phyloP scores from a whole-genome alignment of 352 stramenopile genomes.

The Achlya hypogyna region DNA sequence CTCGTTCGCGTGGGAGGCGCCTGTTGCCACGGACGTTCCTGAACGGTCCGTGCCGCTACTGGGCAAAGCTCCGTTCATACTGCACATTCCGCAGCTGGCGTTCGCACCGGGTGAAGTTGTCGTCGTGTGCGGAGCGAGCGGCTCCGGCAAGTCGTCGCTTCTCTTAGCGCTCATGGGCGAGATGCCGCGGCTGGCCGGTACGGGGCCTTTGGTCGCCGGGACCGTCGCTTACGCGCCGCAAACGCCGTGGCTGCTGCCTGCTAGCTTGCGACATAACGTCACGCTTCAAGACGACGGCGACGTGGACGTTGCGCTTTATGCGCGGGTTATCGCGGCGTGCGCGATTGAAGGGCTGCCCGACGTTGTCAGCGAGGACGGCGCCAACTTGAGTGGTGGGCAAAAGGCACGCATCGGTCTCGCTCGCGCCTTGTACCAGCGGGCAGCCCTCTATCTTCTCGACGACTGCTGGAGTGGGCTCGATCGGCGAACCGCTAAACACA shows the following conservation, averaged over 20 bases:
- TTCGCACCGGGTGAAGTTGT: not conserved
- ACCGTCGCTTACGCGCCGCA: slow-evolving; percentile 61
- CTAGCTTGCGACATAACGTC: slow-evolving; percentile 51
- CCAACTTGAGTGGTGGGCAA: slow-evolving; percentile 83
- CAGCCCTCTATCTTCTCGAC: slow-evolving; percentile 77
- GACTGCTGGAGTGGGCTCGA: slow-evolving; percentile 82
- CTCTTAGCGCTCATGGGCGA: slow-evolving; percentile 34
- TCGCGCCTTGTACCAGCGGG: slow-evolving; percentile 62
- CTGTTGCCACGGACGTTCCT: not conserved
- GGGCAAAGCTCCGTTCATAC: not conserved
- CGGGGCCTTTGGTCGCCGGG: slow-evolving; percentile 17
- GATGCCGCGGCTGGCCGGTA: slow-evolving; percentile 18
- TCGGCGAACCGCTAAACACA: slow-evolving; percentile 35
- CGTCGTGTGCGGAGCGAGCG: slow-evolving; percentile 23
- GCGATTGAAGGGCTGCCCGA: slow-evolving; percentile 49
- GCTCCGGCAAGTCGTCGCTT: slow-evolving; percentile 34
- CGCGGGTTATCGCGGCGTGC: slow-evolving; percentile 47
- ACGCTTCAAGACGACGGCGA: slow-evolving; percentile 32
- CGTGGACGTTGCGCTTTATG: slow-evolving; percentile 33
- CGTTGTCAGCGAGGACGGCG: slow-evolving; percentile 69
- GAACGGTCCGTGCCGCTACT: not conserved
- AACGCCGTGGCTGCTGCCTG: slow-evolving; percentile 65
- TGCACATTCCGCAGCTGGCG: not conserved
- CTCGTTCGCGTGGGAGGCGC: slow-evolving; percentile 25
- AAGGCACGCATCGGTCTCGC: slow-evolving; percentile 74